Conservation (phyloP, 148 eudicot genomes). For the Persicaria tinctoria region DNA sequence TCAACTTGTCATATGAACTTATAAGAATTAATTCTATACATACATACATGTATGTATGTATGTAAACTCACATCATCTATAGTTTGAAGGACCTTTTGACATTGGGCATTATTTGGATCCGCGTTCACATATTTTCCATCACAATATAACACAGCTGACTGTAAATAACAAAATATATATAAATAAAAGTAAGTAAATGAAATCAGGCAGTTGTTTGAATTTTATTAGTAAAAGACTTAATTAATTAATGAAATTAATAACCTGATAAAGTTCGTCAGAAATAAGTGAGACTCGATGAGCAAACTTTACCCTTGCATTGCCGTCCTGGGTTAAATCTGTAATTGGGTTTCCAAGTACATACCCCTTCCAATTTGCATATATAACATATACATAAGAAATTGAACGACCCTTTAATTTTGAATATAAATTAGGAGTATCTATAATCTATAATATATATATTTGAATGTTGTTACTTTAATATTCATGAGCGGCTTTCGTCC, state of each 20-base stretch:
- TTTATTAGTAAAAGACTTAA: no score
- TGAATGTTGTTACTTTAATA: conserved; percentile 11
- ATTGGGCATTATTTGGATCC: conserved; percentile 4
- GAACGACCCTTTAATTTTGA: no score
- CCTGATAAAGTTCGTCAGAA: conserved; percentile 26
- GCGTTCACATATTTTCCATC: neutral
- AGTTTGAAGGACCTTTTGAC: neutral
- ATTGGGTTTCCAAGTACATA: conserved; percentile 26
- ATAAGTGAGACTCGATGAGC: conserved; percentile 25
- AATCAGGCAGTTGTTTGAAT: neutral
- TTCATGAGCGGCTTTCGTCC: conserved; percentile 12
- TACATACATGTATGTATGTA: no score
- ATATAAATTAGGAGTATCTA: no score
- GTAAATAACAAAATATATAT: neutral
- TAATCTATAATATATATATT: no score
- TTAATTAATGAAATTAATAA: neutral
- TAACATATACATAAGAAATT: no score
- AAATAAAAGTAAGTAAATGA: neutral
- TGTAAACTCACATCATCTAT: neutral
- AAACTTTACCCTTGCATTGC: conserved; percentile 17
- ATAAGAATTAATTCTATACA: no score
- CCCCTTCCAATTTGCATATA: conserved; percentile 17
- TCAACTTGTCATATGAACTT: no score
- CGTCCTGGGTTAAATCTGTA: conserved; percentile 10
- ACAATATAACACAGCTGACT: neutral